phyloP scores from a whole-genome alignment of 163 green algal genomes.

The Chloroidium sp. region DNA sequence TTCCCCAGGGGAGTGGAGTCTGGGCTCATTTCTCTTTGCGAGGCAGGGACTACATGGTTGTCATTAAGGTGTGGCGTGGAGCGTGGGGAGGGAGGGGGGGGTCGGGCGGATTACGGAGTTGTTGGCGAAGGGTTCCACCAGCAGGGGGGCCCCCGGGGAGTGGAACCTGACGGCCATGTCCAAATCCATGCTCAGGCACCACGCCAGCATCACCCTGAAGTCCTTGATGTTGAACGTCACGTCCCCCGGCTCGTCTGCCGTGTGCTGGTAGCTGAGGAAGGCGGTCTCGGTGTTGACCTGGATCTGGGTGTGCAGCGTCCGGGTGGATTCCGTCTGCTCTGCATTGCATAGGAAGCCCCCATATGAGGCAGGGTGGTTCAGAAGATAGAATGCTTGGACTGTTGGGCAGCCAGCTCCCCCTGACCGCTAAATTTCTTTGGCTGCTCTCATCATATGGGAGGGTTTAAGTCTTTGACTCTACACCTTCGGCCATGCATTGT shows the following conservation, averaged over 20 bases:
- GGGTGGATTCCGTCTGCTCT: no score
- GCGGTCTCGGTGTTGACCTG: constrained; percentile 38
- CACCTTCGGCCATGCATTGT: no score
- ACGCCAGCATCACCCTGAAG: constrained; percentile 53
- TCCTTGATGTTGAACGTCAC: constrained; percentile 73
- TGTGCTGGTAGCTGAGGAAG: constrained; percentile 48
- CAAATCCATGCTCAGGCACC: constrained; percentile 46
- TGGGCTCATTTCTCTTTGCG: neutral
- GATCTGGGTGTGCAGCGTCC: constrained; percentile 41
- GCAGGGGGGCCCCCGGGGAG: constrained; percentile 46
- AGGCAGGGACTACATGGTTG: neutral
- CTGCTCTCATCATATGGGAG: no score
- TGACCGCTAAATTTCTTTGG: no score
- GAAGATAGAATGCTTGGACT: no score
- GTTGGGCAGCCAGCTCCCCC: no score
- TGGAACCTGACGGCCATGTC: constrained; percentile 50
- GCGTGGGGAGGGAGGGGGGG: neutral
- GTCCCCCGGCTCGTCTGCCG: constrained; percentile 19
- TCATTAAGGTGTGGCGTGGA: neutral
- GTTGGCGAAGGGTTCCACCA: constrained; percentile 51
- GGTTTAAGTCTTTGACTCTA: no score
- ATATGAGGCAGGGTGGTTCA: no score
- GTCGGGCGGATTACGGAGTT: neutral
- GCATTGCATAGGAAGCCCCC: no score
- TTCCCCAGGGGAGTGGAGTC: neutral